phyloP scores from a whole-genome alignment of 164 flowering plant species.

The Pachysandra terminalis region DNA sequence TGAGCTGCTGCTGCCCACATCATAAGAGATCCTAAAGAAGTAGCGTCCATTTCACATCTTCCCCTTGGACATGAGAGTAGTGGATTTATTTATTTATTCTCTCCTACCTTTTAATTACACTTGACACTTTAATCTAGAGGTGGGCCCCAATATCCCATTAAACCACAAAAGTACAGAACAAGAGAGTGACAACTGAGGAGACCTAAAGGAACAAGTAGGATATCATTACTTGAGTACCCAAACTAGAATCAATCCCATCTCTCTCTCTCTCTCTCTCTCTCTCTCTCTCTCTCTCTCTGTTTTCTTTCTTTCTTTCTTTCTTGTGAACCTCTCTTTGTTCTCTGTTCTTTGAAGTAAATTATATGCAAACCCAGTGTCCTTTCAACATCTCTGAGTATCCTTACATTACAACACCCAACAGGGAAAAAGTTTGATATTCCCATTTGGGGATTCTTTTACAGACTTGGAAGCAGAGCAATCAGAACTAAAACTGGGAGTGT shows the following conservation, averaged over 20 bases:
- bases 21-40: no score
- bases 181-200: constrained; percentile 42
- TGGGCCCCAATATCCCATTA: constrained; percentile 16
- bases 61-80: no score
- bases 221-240: constrained; percentile 40
- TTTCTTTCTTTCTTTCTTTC: no score
- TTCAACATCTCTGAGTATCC: constrained; percentile 28
- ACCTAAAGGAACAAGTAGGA: constrained; percentile 39
- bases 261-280: not conserved
- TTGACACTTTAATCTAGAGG: constrained; percentile 22
- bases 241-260: constrained; percentile 34
- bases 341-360: no score
- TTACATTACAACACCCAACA: constrained; percentile 4
- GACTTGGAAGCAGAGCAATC: constrained; percentile 28
- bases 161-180: constrained; percentile 18
- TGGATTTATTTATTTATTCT: no score
- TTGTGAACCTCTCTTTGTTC: no score
- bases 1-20: no score
- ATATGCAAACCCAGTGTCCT: constrained; percentile 22
- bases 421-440: not conserved
- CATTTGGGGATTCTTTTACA: constrained; percentile 7
- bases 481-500: constrained; percentile 39
- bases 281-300: no score
- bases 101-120: no score
- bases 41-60: no score